Evolutionary conservation across 2,329 filamentous ascomycete genomes (phyloP).

Genomic region (Aspergillus sp.): DNA sequence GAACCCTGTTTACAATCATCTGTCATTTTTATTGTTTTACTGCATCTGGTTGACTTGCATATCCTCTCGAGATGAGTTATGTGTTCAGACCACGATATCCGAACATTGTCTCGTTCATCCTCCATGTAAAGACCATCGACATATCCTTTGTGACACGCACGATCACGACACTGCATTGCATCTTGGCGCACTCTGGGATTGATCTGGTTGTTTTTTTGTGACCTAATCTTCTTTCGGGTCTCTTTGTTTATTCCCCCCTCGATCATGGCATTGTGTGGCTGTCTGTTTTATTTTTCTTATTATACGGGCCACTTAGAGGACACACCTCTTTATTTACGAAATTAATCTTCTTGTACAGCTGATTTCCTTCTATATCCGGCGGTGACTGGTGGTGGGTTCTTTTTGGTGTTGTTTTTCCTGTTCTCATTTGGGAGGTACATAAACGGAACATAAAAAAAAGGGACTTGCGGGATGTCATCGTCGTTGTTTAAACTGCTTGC

Average conservation of each 20-base stretch:
- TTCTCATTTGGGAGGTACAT: not conserved
- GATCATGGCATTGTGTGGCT: slow-evolving; percentile 26
- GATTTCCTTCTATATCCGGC: slow-evolving; percentile 14
- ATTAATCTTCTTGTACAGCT: slow-evolving; percentile 31
- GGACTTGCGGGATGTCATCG: not conserved
- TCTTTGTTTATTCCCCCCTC: slow-evolving; percentile 10
- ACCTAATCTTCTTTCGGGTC: slow-evolving; percentile 16
- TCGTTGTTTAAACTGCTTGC: not conserved
- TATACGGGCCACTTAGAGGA: slow-evolving; percentile 14
- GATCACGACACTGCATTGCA: slow-evolving; percentile 36
- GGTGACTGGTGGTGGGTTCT: slow-evolving; percentile 14
- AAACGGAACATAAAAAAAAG: too few relatives aligned
- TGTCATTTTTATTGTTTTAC: slow-evolving; percentile 5
- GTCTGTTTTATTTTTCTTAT: slow-evolving; percentile 18
- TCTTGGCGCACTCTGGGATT: slow-evolving; percentile 31
- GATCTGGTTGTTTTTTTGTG: slow-evolving; percentile 17
- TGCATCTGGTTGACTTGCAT: slow-evolving; percentile 7
- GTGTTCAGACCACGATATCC: slow-evolving; percentile 19
- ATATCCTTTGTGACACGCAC: slow-evolving; percentile 26
- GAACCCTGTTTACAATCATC: not conserved
- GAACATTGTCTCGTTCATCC: slow-evolving; percentile 6
- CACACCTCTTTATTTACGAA: slow-evolving; percentile 13
- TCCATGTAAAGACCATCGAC: slow-evolving; percentile 13
- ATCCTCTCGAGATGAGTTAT: slow-evolving; percentile 6
- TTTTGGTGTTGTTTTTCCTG: slow-evolving; percentile 6